Evolutionary conservation across 2,329 filamentous ascomycete species (phyloP), one percentile per base, ranked within the genome.

Genomic region (Pseudogymnoascus sp.): DNA sequence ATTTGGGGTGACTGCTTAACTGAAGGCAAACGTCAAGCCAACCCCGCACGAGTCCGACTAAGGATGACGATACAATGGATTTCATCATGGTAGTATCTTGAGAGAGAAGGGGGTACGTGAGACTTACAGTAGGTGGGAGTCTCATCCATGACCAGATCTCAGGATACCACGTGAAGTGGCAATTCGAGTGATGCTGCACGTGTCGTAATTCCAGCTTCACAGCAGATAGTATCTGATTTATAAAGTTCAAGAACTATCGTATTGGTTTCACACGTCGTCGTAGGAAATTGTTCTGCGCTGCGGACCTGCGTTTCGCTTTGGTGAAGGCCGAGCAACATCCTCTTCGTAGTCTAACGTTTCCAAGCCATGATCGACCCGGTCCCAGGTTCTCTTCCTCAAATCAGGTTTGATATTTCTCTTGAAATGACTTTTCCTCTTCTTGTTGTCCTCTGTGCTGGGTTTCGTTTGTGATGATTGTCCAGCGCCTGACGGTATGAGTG

Each of bases 41-140:
- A 67, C 67, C 63, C 70, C 70, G 72, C 74, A 74, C 74, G 78
- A 78, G 76, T 96, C 87, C 83, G 91, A 81, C 90, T 96, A 96
- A 96, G 91, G 91, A 96, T 96, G 91, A 96, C 90, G 89, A 92
- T 93, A 92, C 82, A 78, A 83, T 78, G 76, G 76, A 81, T 92
- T 86, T 95, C 91, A 93, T 96, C 91, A 93, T 88, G 72, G 69
- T 72, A 63, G 50, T 61, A 42, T 31, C 64, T 65, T 44, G 57
- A 63, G 28, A 47, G 62, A 44, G 62, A 42, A 17, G 64, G 28
- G 17, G 4, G 7, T 57, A 21, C 21, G 50, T 19, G 9, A 19
- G 50, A 33, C 50, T 57, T 35, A 57, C 50, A 19, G 3, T 21
- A 21, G 26, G 4, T 33, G 50, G 21, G 44, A 19, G 50, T 57